Conservation (phyloP, 1,284 basidiomycete species). For the Tylopilus sp. region DNA sequence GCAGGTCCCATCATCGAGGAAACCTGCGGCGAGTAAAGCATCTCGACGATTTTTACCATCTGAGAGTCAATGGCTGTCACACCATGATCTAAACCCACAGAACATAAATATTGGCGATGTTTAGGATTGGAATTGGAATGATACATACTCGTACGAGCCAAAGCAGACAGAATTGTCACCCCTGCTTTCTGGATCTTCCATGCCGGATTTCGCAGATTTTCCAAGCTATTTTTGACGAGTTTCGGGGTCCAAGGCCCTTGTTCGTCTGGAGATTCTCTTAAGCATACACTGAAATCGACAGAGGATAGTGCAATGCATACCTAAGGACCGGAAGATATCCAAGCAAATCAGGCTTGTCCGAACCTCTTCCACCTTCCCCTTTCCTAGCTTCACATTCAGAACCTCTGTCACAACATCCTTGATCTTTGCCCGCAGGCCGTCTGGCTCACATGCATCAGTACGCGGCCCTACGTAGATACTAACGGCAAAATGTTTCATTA, state of each 20-base stretch:
- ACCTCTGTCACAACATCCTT: constrained; percentile 25
- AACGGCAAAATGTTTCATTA: constrained; percentile 7
- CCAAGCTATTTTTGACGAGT: constrained; percentile 26
- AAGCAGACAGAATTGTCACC: constrained; percentile 34
- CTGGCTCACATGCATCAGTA: constrained; percentile 23
- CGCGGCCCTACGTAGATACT: no score
- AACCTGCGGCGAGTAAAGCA: constrained; percentile 28
- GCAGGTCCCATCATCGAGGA: constrained; percentile 38
- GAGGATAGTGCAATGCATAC: constrained; percentile 11
- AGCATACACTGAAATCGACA: neutral
- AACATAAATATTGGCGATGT: neutral
- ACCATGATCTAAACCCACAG: constrained; percentile 29
- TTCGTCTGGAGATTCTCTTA: constrained; percentile 13
- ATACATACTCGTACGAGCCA: constrained; percentile 32
- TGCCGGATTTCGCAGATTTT: neutral
- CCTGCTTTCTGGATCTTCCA: constrained; percentile 40
- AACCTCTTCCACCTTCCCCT: constrained; percentile 22
- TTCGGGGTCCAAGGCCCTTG: constrained; percentile 13
- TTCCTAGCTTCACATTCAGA: constrained; percentile 26
- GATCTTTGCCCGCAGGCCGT: constrained; percentile 26
- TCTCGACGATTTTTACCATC: constrained; percentile 25
- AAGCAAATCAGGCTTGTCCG: constrained; percentile 38
- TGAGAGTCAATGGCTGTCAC: constrained; percentile 12
- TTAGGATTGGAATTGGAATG: neutral
- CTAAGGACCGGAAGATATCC: constrained; percentile 31